Base-by-base conservation (phyloP, 352 stramenopile genomes). In the Globisporangium parvum region DNA sequence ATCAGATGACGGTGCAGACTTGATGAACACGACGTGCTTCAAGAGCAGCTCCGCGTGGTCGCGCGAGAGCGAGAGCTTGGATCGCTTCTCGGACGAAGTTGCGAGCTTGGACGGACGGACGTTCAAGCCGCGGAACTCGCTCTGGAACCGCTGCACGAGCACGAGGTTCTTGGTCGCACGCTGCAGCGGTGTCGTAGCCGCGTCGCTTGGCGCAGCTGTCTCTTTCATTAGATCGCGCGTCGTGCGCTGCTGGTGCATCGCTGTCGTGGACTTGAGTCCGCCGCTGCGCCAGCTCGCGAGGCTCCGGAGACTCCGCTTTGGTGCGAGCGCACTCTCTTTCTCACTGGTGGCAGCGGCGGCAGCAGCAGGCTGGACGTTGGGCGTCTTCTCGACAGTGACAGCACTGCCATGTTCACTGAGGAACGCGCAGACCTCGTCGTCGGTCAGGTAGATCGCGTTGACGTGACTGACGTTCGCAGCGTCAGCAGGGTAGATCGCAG, bases 401-500 rank as follows among this genome's bases (percentile, higher is more conserved):
- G 42, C 3, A 10, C 51, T 54, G 9, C 44, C 26, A 3, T 60
- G 59, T 2, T 61, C 53, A 14, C 41, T 59, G 1, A 76, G 46
- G 35, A 81, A 47, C 5, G 45, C 23, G 1, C 51, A 23, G 2
- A 85, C 59, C 53, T 90, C 80, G 21, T 87, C 74, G 17, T 88
- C 73, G 1, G 62, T 75, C 8, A 90, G 28, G 31, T 87, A 90
- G 6, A 88, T 58, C 12, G 75, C 23, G 33, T 88, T 90, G 51
- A 86, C 69, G 23, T 53, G 70, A 15, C 46, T 71, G 0, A 28
- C 31, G 17, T 62, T 61, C 12, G 48, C 52, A 18, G 66, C 65
- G 2, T 87, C 77, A 1, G 59, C 54, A 1, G 69, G 65, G 10
- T 51, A 65, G 33, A 90, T 71, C 3, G 61, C 50, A 15, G 63